Base-by-base conservation (phyloP, 2,329 filamentous ascomycete genomes). In the Penicillium sp. region DNA sequence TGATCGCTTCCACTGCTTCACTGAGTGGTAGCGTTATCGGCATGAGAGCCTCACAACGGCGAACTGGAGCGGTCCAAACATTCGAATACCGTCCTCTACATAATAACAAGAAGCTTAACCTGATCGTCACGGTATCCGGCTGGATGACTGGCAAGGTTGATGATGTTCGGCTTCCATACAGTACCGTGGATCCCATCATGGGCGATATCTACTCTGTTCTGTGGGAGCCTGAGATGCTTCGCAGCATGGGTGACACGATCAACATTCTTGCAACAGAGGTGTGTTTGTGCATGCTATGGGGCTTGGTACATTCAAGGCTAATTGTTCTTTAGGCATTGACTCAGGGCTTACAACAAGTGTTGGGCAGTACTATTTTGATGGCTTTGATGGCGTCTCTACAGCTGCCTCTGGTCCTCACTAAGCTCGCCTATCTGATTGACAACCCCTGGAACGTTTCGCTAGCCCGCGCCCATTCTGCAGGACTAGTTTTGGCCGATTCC, bases 141-240 rank as follows among this genome's bases (percentile, higher is more conserved):
- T 98, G 93, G 93, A 94, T 98, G 86, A 96, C 89, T 32, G 93
- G 94, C 61, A 97, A 95, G 64, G 84, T 95, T 43, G 93, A 98
- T 70, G 93, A 98, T 67, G 90, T 98, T 40, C 87, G 93, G 50
- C 72, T 98, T 61, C 93, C 93, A 6, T 98, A 87, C 69, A 96
- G 89, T 72, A 98, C 94, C 0, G 86, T 98, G 6, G 90, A 98
- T 67, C 89, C 94, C 0, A 81, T 97, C 53, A 98, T 98, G 93
- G 93, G 93, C 10, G 93, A 98, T 64, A 84, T 98, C 13, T 98
- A 98, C 71, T 96, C 91, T 0, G 85, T 98, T 9, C 76, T 94
- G 48, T 98, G 93, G 90, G 93, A 98, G 68, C 94, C 93, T 3
- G 93, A 98, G 65, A 95, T 98, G 90, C 78, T 98, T 64, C 85